phyloP scores from a whole-genome alignment of 1,139 yeast species.

The Blastobotrys malaysiensis region DNA sequence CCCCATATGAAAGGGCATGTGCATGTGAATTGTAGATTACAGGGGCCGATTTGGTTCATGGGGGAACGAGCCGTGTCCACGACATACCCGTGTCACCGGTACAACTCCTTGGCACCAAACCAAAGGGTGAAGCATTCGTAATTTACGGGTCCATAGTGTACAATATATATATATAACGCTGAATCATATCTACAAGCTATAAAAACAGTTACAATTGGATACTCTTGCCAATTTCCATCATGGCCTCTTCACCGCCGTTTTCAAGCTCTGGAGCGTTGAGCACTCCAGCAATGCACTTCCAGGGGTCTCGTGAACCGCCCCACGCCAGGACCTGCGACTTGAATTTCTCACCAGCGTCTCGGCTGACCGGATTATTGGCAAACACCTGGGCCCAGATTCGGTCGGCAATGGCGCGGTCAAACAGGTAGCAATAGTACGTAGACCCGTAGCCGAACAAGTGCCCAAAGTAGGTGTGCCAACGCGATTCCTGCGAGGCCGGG shows the following conservation, averaged over 20 bases:
- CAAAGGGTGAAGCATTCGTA: too few species aligned
- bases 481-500: constrained; percentile 43
- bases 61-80: too few species aligned
- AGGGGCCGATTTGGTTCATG: too few species aligned
- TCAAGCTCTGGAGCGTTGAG: constrained; percentile 55
- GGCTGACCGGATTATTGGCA: constrained; percentile 53
- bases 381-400: constrained; percentile 77
- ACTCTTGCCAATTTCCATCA: constrained; percentile 53
- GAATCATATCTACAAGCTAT: not conserved
- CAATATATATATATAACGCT: too few species aligned
- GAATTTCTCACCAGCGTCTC: constrained; percentile 70
- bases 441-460: constrained; percentile 94
- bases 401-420: constrained; percentile 91
- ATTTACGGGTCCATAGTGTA: too few species aligned
- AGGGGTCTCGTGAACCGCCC: constrained; percentile 94
- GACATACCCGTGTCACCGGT: too few species aligned
- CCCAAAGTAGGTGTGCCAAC: constrained; percentile 94
- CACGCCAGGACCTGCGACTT: constrained; percentile 67
- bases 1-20: too few species aligned
- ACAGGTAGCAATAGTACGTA: constrained; percentile 82
- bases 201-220: constrained; percentile 11
- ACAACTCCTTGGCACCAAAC: too few species aligned
- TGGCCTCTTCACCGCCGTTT: constrained; percentile 67
- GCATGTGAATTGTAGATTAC: too few species aligned
- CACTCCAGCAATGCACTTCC: constrained; percentile 80